These are phyloP conservation scores for Pneumocystis sp. DNA, from an alignment of 1,139 yeast species.

Conservation along the genomic window DNA sequence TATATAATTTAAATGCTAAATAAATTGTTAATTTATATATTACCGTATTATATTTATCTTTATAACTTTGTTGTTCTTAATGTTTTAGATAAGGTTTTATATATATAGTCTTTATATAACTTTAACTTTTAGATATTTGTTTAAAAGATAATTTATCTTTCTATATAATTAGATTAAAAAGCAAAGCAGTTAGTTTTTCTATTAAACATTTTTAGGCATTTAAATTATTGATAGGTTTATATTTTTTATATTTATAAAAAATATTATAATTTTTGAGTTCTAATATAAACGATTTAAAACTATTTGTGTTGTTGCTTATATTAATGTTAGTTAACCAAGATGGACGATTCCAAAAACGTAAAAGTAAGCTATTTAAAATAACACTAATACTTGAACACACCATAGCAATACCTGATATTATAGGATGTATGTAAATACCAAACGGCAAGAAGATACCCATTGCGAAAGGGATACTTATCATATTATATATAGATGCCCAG, in stretches of 20 bases:
- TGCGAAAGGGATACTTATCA: conserved; percentile 85
- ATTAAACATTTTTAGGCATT: background rate
- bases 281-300: background rate
- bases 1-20: background rate
- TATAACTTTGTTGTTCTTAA: background rate
- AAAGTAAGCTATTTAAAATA: conserved; percentile 57
- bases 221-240: background rate
- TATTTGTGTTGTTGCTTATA: background rate
- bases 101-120: background rate
- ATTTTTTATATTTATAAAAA: background rate
- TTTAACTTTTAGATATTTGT: background rate
- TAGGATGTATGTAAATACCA: conserved; percentile 72
- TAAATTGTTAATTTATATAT: background rate
- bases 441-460: conserved; percentile 81
- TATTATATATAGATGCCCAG: conserved; percentile 76
- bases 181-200: background rate
- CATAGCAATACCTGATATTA: conserved; percentile 82
- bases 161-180: background rate
- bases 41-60: background rate
- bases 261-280: background rate
- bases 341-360: conserved; percentile 31
- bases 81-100: background rate
- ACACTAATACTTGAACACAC: conserved; percentile 85
- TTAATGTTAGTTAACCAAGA: background rate
- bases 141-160: background rate